Evolutionary conservation across 2,329 filamentous ascomycete species (phyloP).

Genomic region (Diplocarpon rosae): DNA sequence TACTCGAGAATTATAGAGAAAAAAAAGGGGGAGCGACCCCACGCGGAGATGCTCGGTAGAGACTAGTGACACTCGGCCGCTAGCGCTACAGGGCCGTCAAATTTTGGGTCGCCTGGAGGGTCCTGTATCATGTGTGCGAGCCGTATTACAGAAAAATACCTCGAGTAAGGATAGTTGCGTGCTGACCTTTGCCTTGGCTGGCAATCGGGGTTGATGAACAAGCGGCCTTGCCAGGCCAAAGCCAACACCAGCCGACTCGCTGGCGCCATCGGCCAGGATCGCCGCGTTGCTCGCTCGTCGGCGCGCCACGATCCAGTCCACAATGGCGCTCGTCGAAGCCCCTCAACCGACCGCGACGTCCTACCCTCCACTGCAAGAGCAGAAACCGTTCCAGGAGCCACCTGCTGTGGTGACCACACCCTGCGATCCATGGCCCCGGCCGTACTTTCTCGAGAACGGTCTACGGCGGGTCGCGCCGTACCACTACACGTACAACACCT

Average conservation of each 20-base stretch:
- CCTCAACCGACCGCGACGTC: slow-evolving; percentile 18
- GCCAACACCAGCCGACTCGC: slow-evolving; percentile 1
- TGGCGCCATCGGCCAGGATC: slow-evolving; percentile 42
- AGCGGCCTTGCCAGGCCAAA: no score
- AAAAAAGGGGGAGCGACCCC: no score
- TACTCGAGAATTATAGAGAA: no score
- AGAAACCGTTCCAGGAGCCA: slow-evolving; percentile 31
- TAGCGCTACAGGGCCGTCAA: no score
- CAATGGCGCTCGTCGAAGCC: slow-evolving; percentile 33
- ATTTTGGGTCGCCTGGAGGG: no score
- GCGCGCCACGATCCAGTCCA: slow-evolving; percentile 30
- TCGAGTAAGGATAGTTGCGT: no score
- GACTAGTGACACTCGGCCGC: no score
- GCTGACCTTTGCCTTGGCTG: no score
- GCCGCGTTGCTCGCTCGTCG: slow-evolving; percentile 40
- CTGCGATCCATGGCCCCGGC: slow-evolving; percentile 46
- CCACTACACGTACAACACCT: slow-evolving; percentile 89
- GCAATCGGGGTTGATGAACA: no score
- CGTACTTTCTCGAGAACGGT: slow-evolving; percentile 76
- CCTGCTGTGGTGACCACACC: slow-evolving; percentile 40
- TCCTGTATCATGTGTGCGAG: no score
- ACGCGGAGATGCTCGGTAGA: no score
- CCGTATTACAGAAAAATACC: no score
- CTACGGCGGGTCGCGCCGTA: slow-evolving; percentile 79
- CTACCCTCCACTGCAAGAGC: slow-evolving; percentile 27